Evolutionary conservation across 1,284 basidiomycete genomes (phyloP), one percentile per base, ranked within the genome.

Genomic region (Sporisorium iseilematis-ciliati): DNA sequence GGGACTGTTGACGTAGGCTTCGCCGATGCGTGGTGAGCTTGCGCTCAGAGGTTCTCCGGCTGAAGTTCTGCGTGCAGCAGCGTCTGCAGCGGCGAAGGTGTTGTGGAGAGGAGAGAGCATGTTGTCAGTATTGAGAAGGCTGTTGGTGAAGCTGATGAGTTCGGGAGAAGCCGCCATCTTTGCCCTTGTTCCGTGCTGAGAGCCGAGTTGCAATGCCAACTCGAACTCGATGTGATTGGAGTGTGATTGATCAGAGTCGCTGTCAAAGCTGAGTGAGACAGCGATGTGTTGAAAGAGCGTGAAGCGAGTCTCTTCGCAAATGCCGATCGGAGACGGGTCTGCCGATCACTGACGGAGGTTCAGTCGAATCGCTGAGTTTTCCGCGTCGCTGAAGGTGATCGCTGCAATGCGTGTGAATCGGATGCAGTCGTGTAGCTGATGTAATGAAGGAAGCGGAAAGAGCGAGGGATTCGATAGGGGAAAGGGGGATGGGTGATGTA

Each of bases 111-210:
- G 74, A 10, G 74, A 76, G 29, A 76, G 67, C 68, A 76, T 72
- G 48, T 65, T 71, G 74, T 76, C 74, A 76, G 74, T 76, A 76
- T 76, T 76, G 54, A 76, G 65, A 49, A 76, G 56, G 62, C 65
- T 68, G 49, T 71, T 68, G 67, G 73, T 61, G 61, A 76, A 71
- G 60, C 60, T 67, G 61, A 76, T 71, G 52, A 76, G 60, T 26
- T 76, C 74, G 43, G 74, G 64, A 40, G 74, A 76, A 45, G 68
- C 74, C 33, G 74, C 63, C 74, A 76, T 76, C 29, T 21, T 65
- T 56, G 57, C 45, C 52, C 57, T 51, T 55, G 51, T 65, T 57
- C 6, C 29, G 20, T 40, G 54, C 29, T 14, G 50, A 14, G 26
- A 51, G 51, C 49, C 20, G 50, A 4, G 43, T 21, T 25, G 35